Evolutionary conservation across 257 asterid species (phyloP), one percentile per base, ranked within the genome.

Genomic region (Plantago elongata): DNA sequence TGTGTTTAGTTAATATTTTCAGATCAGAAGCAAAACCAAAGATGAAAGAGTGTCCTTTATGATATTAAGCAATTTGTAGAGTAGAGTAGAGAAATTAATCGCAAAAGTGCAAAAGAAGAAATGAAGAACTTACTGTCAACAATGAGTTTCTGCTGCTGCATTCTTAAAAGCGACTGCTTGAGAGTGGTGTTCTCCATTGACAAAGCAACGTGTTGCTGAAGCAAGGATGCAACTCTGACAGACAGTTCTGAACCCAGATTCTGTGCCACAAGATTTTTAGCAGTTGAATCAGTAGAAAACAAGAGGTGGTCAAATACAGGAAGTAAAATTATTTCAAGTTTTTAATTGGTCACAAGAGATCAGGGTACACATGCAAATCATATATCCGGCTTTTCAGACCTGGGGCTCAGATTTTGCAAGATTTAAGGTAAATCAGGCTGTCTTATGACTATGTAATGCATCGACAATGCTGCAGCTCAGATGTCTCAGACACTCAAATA

Each of bases 181-280:
- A 89, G 77, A 55, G 84, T 67, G 80, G 44, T 78, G 45, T 89
- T 89, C 72, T 89, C 95, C 71, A 79, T 27, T 47, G 86, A 75
- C 57, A 89, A 69, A 66, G 92, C 74, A 78, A 73, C 66, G 16
- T 73, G 76, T 55, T 73, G 91, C 76, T 78, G 90, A 66, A 79
- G 57, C 16, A 84, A 67, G 50, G 83, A 69, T 47, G 84, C 80
- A 61, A 87, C 84, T 62, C 76, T 81, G 11, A 73, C 70, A 64
- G 88, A 74, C 90, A 87, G 74, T 51, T 87, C 92, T 13, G 86
- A 78, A 50, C 84, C 88, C 45, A 78, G 45, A 68, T 80, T 75
- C 94, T 89, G 90, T 57, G 62, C 54, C 69, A 66, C 16, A 44
- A 64, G 52, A 13, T 64, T 29, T 64, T 29, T 61, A 12, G 29